These are phyloP conservation scores for Caloboletus firmus DNA, from an alignment of 1,284 basidiomycete genomes.

Conservation along the genomic window DNA sequence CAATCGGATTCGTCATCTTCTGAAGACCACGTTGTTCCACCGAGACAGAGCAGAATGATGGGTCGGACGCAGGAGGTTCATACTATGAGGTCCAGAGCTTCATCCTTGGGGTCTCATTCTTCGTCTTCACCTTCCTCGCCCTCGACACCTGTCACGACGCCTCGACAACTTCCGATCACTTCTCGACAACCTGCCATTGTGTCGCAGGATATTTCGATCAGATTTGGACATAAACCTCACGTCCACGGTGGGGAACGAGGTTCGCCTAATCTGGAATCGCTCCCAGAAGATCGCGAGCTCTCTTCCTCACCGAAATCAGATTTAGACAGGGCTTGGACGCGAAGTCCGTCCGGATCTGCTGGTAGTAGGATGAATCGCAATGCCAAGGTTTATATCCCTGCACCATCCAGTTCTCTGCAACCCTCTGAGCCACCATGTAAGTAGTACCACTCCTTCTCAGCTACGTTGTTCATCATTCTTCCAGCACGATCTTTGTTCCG, in stretches of 20 bases:
- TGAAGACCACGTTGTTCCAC: slow-evolving; percentile 13
- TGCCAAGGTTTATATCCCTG: slow-evolving; percentile 22
- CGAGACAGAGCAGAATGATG: slow-evolving; percentile 6
- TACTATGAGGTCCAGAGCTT: slow-evolving; percentile 24
- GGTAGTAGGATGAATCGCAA: slow-evolving; percentile 20
- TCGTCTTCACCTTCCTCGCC: slow-evolving; percentile 20
- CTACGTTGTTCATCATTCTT: neutral
- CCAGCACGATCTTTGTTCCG: slow-evolving; percentile 22
- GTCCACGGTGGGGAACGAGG: slow-evolving; percentile 22
- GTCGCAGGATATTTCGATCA: slow-evolving; percentile 41
- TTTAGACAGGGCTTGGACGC: neutral
- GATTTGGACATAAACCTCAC: slow-evolving; percentile 53
- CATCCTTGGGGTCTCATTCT: slow-evolving; percentile 40
- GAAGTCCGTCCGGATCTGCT: slow-evolving; percentile 13
- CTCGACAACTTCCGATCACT: slow-evolving; percentile 27
- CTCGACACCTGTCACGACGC: slow-evolving; percentile 18
- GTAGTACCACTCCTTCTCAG: neutral
- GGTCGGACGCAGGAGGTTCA: neutral
- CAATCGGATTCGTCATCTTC: slow-evolving; percentile 31
- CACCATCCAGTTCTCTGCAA: slow-evolving; percentile 2
- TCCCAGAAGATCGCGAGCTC: slow-evolving; percentile 52
- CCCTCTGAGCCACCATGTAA: slow-evolving; percentile 17
- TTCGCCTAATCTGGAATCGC: slow-evolving; percentile 41
- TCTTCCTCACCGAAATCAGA: slow-evolving; percentile 18
- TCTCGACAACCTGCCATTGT: slow-evolving; percentile 31